Evolutionary conservation across 1,284 basidiomycete species (phyloP), one percentile per base, ranked within the genome.

Genomic region (Cutaneotrichosporon sp.): DNA sequence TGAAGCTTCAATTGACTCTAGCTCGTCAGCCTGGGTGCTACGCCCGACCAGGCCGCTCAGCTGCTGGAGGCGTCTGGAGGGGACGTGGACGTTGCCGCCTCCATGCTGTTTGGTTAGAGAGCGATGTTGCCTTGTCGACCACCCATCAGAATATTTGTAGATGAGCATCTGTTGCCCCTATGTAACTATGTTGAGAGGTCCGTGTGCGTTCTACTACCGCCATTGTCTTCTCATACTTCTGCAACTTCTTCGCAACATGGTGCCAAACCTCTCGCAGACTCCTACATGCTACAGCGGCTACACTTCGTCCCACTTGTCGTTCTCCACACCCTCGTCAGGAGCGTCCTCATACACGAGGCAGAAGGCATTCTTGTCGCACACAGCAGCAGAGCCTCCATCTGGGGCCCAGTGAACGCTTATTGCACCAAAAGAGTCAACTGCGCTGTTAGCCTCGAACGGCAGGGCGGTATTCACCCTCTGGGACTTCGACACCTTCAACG

Each of bases 1-100:
- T 6, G 6, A 20, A 1, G n/a, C 5, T 16, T 13, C 0, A 18
- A 22, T 47, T 54, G 64, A 75, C 51, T 25, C 63, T 14, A 69
- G 67, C 38, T 72, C 67, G 31, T 76, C 75, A 54, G 58, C 63
- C 53, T 95, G 1, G 95, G 95, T 2, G 90, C 86, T 2, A 81
- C 86, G 18, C 82, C 88, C 60, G 87, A 90, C 54, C 81, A 89
- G 31, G 95, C 95, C 0, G 85, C 92, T 16, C 85, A 84, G 56
- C 83, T 89, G 24, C 81, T 98, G 58, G 85, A 89, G 22, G 90
- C 91, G 6, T 85, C 91, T 1, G 87, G 86, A 2, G 95, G 95
- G 1, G 92, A 95, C 72, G 82, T 94, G 7, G 92, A 97, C 64
- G 82, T 90, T 20, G 94, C 95, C 3, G 94, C 91, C 4, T 92